These are phyloP conservation scores for Vigna reflexopilosa DNA, from an alignment of 306 rosid species.

Conservation along the genomic window DNA sequence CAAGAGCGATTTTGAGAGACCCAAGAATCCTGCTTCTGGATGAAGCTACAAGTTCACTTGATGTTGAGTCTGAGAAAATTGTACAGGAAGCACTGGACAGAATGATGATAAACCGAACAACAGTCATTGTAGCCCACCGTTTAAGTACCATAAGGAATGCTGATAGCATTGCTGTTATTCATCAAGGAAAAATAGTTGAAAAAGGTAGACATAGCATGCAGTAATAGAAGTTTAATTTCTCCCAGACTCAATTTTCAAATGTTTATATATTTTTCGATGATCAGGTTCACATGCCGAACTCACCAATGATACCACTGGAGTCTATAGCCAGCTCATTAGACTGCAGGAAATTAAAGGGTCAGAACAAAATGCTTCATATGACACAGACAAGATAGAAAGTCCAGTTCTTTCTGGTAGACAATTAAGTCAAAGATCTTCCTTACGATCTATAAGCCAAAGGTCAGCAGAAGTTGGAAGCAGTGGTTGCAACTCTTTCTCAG, in stretches of 20 bases:
- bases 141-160: conserved; percentile 70
- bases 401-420: conserved; percentile 50
- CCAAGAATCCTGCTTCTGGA: conserved; percentile 76
- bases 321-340: conserved; percentile 69
- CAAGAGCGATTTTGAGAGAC: conserved; percentile 76
- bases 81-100: conserved; percentile 73
- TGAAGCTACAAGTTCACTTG: conserved; percentile 70
- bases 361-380: conserved; percentile 43
- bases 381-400: conserved; percentile 50
- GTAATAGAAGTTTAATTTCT: conserved; percentile 8
- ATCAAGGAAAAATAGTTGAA: conserved; percentile 69
- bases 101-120: conserved; percentile 70
- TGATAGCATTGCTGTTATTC: conserved; percentile 67
- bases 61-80: conserved; percentile 69
- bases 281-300: conserved; percentile 71
- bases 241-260: background rate
- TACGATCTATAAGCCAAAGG: conserved; percentile 56
- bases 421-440: conserved; percentile 48
- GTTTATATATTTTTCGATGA: conserved; percentile 19
- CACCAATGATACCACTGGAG: conserved; percentile 60
- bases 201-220: conserved; percentile 53
- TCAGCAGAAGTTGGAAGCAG: conserved; percentile 63
- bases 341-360: conserved; percentile 61
- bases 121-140: conserved; percentile 77
- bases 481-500: conserved; percentile 23